These are phyloP conservation scores for Neurospora sp. DNA, from an alignment of 495 filamentous ascomycete genomes.

Conservation along the genomic window DNA sequence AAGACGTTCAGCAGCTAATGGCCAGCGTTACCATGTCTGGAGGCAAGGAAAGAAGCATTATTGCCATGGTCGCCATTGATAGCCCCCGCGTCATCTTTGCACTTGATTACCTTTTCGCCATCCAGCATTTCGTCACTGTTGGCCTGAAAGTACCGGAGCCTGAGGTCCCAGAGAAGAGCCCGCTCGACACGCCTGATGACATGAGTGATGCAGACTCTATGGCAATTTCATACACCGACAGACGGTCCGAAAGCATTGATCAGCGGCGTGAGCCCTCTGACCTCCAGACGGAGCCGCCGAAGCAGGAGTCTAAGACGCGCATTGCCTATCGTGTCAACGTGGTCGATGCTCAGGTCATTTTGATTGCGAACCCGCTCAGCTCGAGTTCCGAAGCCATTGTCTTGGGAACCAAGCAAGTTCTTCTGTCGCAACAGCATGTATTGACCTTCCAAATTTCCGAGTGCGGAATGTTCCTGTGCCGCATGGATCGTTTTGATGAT, in stretches of 20 bases:
- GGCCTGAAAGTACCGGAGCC: conserved; percentile 53
- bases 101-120: conserved; percentile 84
- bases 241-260: conserved; percentile 17
- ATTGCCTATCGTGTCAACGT: conserved; percentile 88
- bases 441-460: conserved; percentile 84
- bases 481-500: conserved; percentile 93
- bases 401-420: conserved; percentile 83
- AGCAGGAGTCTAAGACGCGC: conserved; percentile 46
- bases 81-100: conserved; percentile 93
- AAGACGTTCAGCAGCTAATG: conserved; percentile 94
- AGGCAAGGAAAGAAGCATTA: conserved; percentile 69
- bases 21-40: conserved; percentile 89
- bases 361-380: conserved; percentile 88
- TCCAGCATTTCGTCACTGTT: conserved; percentile 67
- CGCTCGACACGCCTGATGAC: conserved; percentile 49
- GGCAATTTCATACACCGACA: conserved; percentile 25
- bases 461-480: conserved; percentile 95
- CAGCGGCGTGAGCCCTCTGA: conserved; percentile 2
- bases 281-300: conserved; percentile 4
- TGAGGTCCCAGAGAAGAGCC: conserved; percentile 44
- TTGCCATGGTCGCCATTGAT: conserved; percentile 89
- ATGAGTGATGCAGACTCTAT: conserved; percentile 46
- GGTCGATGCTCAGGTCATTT: conserved; percentile 89
- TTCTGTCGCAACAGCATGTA: conserved; percentile 89
- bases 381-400: conserved; percentile 91